Evolutionary conservation across 305 asterid species (phyloP), one percentile per base, ranked within the genome.

Genomic region (Plantago coronopus): DNA sequence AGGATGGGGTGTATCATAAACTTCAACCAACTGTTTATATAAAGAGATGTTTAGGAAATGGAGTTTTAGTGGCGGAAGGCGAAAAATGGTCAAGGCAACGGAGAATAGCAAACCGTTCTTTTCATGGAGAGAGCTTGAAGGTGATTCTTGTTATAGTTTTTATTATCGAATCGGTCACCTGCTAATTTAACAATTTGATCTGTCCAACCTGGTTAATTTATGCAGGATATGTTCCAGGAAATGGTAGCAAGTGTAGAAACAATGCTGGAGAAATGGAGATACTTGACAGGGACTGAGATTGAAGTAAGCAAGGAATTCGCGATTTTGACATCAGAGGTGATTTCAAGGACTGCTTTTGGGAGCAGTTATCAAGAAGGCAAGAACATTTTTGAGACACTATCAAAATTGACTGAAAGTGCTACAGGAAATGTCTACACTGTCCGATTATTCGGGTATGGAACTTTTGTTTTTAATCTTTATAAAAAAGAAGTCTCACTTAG

Each of bases 51-150:
- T 1, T 84, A 0, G 95, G 95, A 47, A 82, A 80, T 50, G 88
- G 89, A 23, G 76, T 83, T 17, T 43, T 75, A 0, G 3, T 69
- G 42, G 63, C 85, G 0, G 82, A 81, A 48, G 85, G 86, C 20
- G 57, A 64, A 14, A 82, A 82, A 64, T 84, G 94, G 95, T 54
- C 62, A 13, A 82, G 72, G 65, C 62, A 80, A 7, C 47, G 94
- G 49, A 87, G 78, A 69, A 48, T 84, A 9, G 86, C 95, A 12
- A 81, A 79, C 61, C 86, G 79, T 68, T 86, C 91, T 14, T 87
- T 84, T 67, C 75, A 87, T 62, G 89, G 79, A 7, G 82, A 84
- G 48, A 67, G 75, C 66, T 70, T 84, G 62, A 87, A 79, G 84
- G 95, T 82, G 53, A 63, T 43, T 21, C 21, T 7, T 15, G 19